Evolutionary conservation across 805 yeast genomes (phyloP), one percentile per base, ranked within the genome.

Genomic region (Lipomyces yamanashiensis): DNA sequence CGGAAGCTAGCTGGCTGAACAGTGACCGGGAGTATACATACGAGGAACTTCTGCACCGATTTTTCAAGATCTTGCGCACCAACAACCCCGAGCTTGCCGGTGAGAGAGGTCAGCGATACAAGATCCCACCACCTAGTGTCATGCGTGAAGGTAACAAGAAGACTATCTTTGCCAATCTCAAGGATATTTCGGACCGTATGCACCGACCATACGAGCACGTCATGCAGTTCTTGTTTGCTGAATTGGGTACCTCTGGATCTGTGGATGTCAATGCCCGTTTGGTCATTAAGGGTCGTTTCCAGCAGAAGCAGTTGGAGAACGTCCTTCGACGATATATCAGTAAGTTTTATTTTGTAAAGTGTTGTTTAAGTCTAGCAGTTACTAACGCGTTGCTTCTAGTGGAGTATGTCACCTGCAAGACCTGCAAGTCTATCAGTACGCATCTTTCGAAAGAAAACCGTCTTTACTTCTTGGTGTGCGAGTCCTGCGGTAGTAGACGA

Each of bases 11-110:
- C n/a, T 68, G 71, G 71, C 55, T 67, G 28, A 68, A 63, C 50
- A 59, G 79, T 56, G 79, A 80, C 71, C 82, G 81, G 50, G 93
- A 88, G 56, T 80, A 88, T 68, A 85, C 92, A 64, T 95, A 95
- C 78, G 86, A 85, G 64, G 84, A 83, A 54, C 84, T 95, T 68
- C 83, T 95, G 73, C 83, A 88, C 59, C 85, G 99, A 76, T 95
- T 95, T 76, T 95, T 92, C 81, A 78, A 80, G 59, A 87, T 93
- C 66, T 83, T 95, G 74, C 91, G 90, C 73, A 87, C 90, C 68
- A 93, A 93, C 80, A 95, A 95, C 81, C 99, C 99, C 67, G 99
- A 95, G 78, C 85, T 95, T 74, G 99, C 98, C 51, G 98, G 98
- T 75, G 98, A 93, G 76, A 83, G 90, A 37, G 93, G 96, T 48